Evolutionary conservation across 176 grass and related monocot species (phyloP).

Genomic region (Aegilops tauschii): DNA sequence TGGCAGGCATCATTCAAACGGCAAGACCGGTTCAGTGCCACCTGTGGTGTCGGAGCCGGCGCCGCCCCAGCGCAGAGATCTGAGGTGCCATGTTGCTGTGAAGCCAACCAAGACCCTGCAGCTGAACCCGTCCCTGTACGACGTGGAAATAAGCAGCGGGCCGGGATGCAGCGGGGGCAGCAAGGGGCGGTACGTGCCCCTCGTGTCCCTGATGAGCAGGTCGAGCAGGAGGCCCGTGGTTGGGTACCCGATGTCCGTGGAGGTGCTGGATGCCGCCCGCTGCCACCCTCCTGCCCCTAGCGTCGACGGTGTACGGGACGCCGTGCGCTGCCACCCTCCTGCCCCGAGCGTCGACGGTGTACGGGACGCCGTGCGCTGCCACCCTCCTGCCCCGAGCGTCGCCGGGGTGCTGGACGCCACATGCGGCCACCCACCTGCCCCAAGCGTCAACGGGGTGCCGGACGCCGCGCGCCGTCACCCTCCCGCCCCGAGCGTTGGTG

Average conservation of each 20-base stretch:
- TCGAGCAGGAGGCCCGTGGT: conserved; percentile 69
- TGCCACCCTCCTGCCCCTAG: conserved; percentile 21
- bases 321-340: too few species aligned
- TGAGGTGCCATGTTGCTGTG: neutral
- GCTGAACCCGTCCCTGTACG: conserved; percentile 46
- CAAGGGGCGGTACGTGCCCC: conserved; percentile 63
- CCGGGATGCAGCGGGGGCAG: conserved; percentile 42
- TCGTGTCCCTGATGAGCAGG: conserved; percentile 92
- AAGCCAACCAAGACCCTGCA: conserved; percentile 58
- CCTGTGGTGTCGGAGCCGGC: conserved; percentile 31
- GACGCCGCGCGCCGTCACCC: conserved; percentile 31
- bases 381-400: conserved; percentile 20
- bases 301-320: neutral
- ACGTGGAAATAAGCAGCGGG: conserved; percentile 65
- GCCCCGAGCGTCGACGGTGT: neutral
- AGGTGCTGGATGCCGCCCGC: conserved; percentile 44
- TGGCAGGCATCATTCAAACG: conserved; percentile 6
- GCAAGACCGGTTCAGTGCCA: conserved; percentile 28
- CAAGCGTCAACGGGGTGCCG: neutral
- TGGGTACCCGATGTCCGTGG: conserved; percentile 68
- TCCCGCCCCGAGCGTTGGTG: conserved; percentile 26
- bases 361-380: conserved; percentile 29
- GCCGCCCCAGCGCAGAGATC: conserved; percentile 14
- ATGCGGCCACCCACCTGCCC: too few species aligned
- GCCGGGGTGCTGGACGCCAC: neutral